Percentiles rank a stretch among this genome's conserved stretches.
phyloP scores from a whole-genome alignment of 2,329 filamentous ascomycete genomes.

The Pyrenochaeta sp. region DNA sequence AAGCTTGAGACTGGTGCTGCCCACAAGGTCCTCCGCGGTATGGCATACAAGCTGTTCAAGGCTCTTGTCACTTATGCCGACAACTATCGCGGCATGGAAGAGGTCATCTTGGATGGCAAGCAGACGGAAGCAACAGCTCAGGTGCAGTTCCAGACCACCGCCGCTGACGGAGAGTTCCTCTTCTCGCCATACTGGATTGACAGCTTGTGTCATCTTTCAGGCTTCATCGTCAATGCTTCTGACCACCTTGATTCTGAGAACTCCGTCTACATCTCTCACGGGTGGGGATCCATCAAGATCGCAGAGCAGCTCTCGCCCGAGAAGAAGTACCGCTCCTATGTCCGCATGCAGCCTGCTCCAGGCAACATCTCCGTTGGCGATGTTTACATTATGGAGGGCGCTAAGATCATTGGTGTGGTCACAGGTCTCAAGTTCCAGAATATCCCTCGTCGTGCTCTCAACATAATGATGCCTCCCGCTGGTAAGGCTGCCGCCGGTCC shows the following conservation, averaged over 20 bases:
- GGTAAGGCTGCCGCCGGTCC: constrained; percentile 53
- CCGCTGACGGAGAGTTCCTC: constrained; percentile 64
- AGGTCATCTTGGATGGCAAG: constrained; percentile 66
- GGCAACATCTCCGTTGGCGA: constrained; percentile 66
- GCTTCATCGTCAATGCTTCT: constrained; percentile 68
- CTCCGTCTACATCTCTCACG: constrained; percentile 69
- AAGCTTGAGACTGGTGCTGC: constrained; percentile 72
- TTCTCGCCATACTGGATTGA: constrained; percentile 69
- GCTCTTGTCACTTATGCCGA: constrained; percentile 65
- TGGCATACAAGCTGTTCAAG: constrained; percentile 79
- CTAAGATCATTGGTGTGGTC: constrained; percentile 66
- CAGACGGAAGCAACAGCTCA: constrained; percentile 64
- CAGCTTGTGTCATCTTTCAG: constrained; percentile 64
- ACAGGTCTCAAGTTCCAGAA: constrained; percentile 72
- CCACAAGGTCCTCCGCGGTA: constrained; percentile 75
- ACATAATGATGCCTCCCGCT: constrained; percentile 71
- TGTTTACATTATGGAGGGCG: constrained; percentile 68
- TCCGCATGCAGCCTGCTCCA: constrained; percentile 67
- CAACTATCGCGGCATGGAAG: constrained; percentile 66
- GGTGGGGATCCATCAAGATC: constrained; percentile 68
- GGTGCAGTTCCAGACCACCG: constrained; percentile 64
- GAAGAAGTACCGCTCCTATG: constrained; percentile 67
- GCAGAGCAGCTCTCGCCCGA: constrained; percentile 60
- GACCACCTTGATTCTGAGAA: constrained; percentile 67
- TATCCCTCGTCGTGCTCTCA: constrained; percentile 71